Evolutionary conservation across 306 rosid species (phyloP), one percentile per base, ranked within the genome.

Genomic region (Astragalus glycyphyllos): DNA sequence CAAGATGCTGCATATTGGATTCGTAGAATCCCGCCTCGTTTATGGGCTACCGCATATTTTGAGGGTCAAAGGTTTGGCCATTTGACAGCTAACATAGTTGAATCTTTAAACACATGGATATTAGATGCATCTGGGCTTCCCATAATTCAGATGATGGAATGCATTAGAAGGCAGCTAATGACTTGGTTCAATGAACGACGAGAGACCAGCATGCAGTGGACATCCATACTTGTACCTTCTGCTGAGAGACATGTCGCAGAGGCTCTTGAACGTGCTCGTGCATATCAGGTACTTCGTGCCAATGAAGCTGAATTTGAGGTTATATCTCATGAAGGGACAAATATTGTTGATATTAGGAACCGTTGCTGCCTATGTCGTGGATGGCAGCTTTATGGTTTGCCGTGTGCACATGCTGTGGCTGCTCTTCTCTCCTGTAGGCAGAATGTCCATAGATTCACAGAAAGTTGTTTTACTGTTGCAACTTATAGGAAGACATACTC

Each of bases 331-430:
- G 94, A 86, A 66, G 94, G 94, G 48, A 82, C 96, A 34, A 66
- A 81, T 44, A 81, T 86, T 13, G 96, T 90, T 26, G 96, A 90
- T 70, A 90, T 90, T 60, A 79, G 96, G 45, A 88, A 83, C 47
- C 94, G 96, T 4, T 82, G 85, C 82, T 90, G 96, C 80, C 84
- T 65, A 57, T 90, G 96, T 69, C 90, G 94, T 5, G 96, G 91
- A 20, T 90, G 94, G 96, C 96, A 90, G 87, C 85, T 88, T 20
- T 86, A 86, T 80, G 97, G 97, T 51, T 77, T 90, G 80, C 97
- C 97, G 5, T 90, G 97, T 48, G 92, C 97, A 13, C 97, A 90
- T 69, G 97, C 97, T 4, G 97, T 88, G 74, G 96, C 97, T 4
- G 97, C 97, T 12, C 97, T 90, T 73, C 85, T 88, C 17, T 90